These are phyloP conservation scores for Fusarium ambrosium DNA, from an alignment of 2,329 filamentous ascomycete species.

Conservation along the genomic window DNA sequence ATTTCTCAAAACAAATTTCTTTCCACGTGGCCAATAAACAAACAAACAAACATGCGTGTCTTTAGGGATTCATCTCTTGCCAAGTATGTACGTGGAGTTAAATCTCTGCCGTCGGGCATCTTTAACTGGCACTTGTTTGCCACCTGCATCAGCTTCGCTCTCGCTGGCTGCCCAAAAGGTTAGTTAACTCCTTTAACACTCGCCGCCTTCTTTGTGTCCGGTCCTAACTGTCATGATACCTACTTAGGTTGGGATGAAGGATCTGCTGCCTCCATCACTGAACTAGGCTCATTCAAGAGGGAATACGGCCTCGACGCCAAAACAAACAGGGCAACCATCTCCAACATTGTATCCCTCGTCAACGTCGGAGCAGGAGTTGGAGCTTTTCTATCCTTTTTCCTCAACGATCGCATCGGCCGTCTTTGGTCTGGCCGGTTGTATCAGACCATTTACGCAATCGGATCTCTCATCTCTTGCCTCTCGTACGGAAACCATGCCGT, in stretches of 20 bases:
- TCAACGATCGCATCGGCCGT: no score
- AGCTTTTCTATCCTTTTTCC: no score
- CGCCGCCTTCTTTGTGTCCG: background rate
- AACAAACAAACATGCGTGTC: background rate
- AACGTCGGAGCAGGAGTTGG: no score
- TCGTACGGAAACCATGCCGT: no score
- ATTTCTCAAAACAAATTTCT: background rate
- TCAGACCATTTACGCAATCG: no score
- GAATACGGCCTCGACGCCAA: no score
- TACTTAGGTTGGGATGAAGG: background rate
- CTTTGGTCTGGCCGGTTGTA: no score
- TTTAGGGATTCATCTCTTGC: slow-evolving; percentile 8
- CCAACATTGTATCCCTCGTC: no score
- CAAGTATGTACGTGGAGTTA: slow-evolving; percentile 8
- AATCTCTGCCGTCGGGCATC: slow-evolving; percentile 2
- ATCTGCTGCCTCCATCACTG: background rate
- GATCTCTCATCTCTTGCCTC: no score
- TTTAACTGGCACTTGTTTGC: slow-evolving; percentile 10
- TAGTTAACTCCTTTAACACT: background rate
- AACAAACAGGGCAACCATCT: no score
- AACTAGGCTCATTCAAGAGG: no score
- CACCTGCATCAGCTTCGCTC: slow-evolving; percentile 1
- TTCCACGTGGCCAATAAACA: background rate
- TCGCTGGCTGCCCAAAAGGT: slow-evolving; percentile 8
- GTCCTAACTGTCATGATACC: background rate